phyloP scores from a whole-genome alignment of 371 early-diverging fungal species.

The Apophysomyces elegans region DNA sequence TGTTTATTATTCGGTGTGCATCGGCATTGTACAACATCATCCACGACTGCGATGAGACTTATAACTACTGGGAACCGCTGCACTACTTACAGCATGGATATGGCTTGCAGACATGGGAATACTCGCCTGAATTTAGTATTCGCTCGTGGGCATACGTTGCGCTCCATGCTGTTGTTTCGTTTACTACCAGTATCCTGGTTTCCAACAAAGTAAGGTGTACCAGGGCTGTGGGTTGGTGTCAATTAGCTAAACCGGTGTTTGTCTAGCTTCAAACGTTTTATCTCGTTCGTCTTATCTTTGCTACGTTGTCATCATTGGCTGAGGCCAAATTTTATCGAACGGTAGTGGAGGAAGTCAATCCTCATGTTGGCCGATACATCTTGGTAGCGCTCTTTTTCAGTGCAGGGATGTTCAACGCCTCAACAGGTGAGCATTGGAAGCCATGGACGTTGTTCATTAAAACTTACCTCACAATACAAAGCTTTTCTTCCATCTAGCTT shows the following conservation, averaged over 20 bases:
- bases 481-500: conserved; percentile 92
- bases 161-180: conserved; percentile 61
- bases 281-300: conserved; percentile 68
- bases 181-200: conserved; percentile 48
- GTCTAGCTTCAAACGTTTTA: conserved; percentile 79
- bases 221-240: too few relatives aligned
- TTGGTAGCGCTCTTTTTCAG: conserved; percentile 65
- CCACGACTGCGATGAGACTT: conserved; percentile 93
- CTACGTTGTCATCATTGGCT: conserved; percentile 63
- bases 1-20: conserved; percentile 63
- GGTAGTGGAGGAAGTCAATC: conserved; percentile 65
- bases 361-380: conserved; percentile 72
- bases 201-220: conserved; percentile 52
- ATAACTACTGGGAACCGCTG: conserved; percentile 95
- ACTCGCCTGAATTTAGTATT: conserved; percentile 86
- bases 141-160: conserved; percentile 86
- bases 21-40: conserved; percentile 71
- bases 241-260: background rate
- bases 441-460: background rate
- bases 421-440: conserved; percentile 56
- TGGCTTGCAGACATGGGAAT: conserved; percentile 97
- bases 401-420: conserved; percentile 89
- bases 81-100: conserved; percentile 86
- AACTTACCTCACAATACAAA: conserved; percentile 18
- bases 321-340: conserved; percentile 78